These are phyloP conservation scores for Chrysophaeum taylorii DNA, from an alignment of 352 stramenopile species.

Conservation along the genomic window DNA sequence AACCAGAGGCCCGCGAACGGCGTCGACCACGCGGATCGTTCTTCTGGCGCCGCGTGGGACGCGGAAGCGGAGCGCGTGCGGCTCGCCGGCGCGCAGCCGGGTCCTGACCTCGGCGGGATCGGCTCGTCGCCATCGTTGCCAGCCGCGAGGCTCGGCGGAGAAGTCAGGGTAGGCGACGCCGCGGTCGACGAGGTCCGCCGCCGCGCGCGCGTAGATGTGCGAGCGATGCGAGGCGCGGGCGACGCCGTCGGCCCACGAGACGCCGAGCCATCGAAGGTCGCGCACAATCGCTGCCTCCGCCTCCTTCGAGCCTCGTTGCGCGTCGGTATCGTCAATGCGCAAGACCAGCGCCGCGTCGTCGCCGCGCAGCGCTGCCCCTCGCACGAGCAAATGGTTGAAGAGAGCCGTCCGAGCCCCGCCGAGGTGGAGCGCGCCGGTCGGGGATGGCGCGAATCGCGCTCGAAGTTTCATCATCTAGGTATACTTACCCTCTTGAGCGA, in stretches of 20 bases:
- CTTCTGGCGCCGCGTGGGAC: constrained; percentile 74
- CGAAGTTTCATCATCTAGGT: neutral
- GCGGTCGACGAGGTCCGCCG: constrained; percentile 62
- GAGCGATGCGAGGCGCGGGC: constrained; percentile 87
- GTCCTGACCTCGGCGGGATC: constrained; percentile 55
- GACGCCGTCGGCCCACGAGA: constrained; percentile 75
- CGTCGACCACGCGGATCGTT: constrained; percentile 56
- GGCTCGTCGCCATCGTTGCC: constrained; percentile 59
- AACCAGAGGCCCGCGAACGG: constrained; percentile 66
- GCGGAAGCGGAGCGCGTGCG: constrained; percentile 75
- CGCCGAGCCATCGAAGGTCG: constrained; percentile 73
- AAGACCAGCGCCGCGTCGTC: neutral
- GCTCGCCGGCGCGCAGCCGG: constrained; percentile 54
- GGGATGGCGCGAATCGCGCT: constrained; percentile 74
- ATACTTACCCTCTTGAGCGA: neutral
- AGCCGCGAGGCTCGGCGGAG: constrained; percentile 78
- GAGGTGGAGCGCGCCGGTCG: constrained; percentile 77
- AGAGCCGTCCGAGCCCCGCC: constrained; percentile 76
- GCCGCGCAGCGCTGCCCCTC: constrained; percentile 38
- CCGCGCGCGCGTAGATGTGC: constrained; percentile 79
- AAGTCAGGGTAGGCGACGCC: constrained; percentile 56
- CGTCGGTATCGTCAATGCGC: constrained; percentile 29
- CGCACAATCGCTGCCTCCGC: constrained; percentile 70
- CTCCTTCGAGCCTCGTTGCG: constrained; percentile 25
- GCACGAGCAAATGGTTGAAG: constrained; percentile 80